Percentiles rank a stretch among this genome's conserved stretches.
phyloP scores from a whole-genome alignment of 2,329 filamentous ascomycete species.

The Xylariales sp. region DNA sequence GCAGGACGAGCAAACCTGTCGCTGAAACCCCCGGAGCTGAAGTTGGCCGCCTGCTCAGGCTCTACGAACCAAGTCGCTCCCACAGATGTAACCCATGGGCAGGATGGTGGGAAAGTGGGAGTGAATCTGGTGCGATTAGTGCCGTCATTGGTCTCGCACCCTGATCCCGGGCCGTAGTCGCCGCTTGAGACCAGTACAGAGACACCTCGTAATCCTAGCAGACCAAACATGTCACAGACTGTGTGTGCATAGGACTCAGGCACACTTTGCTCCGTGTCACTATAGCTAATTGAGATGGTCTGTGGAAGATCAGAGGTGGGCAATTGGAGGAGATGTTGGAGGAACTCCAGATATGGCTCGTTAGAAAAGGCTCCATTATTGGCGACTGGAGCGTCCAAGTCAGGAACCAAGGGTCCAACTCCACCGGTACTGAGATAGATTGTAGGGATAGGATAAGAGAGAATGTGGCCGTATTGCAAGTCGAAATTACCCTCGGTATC shows the following conservation, averaged over 20 bases:
- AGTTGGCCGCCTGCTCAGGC: conserved; percentile 41
- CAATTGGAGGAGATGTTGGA: conserved; percentile 49
- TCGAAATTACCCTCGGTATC: too few species aligned
- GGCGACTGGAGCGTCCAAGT: too few species aligned
- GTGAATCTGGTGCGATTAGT: conserved; percentile 45
- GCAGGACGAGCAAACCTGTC: conserved; percentile 37
- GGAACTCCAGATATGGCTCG: conserved; percentile 59
- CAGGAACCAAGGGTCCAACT: too few species aligned
- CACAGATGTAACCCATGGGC: conserved; percentile 54
- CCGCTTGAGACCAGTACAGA: conserved; percentile 21
- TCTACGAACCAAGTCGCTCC: conserved; percentile 44
- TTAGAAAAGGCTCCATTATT: too few species aligned
- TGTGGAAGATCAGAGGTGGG: conserved; percentile 42
- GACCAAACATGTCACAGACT: conserved; percentile 60
- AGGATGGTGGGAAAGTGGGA: conserved; percentile 51
- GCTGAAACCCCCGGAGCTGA: conserved; percentile 49
- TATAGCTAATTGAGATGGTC: conserved; percentile 61
- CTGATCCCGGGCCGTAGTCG: conserved; percentile 28
- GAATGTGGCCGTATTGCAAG: too few species aligned
- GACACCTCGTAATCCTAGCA: conserved; percentile 62
- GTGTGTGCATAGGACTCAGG: conserved; percentile 55
- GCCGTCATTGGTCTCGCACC: conserved; percentile 51
- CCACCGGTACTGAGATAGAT: too few species aligned
- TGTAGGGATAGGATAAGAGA: too few species aligned
- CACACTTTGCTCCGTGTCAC: conserved; percentile 61